Base-by-base conservation (phyloP, 1,139 yeast species). In the Kodamaea alishanica region DNA sequence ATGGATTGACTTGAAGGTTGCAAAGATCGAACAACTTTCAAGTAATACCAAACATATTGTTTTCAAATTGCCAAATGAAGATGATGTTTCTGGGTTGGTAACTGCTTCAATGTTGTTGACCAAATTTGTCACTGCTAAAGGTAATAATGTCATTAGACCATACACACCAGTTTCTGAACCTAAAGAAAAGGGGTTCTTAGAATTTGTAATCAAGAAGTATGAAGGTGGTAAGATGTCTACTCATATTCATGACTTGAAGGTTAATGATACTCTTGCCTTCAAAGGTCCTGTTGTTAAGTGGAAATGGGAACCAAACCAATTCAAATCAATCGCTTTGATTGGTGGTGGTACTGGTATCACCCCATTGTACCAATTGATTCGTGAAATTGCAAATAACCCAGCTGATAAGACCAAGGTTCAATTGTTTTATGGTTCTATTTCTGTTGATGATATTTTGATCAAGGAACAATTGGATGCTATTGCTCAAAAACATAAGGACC, bases 291-390 rank as follows among this genome's bases (percentile, higher is more conserved):
- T 89, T 55, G 75, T 77, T 54, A 94, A 94, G 74, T 90, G 94
- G 88, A 80, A 84, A 60, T 88, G 95, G 90, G 77, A 78, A 57
- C 85, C 92, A 52, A 90, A 90, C 73, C 78, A 81, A 67, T 92
- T 78, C 66, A 78, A 84, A 55, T 73, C 80, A 48, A 77, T 94
- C 57, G 84, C 85, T 40, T 75, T 92, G 70, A 74, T 92, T 54
- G 97, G 97, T 51, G 98, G 96, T 52, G 98, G 98, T 58, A 77
- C 95, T 35, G 97, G 97, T 65, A 88, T 92, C 65, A 87, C 97
- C 25, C 98, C 97, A 46, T 75, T 90, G 73, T 89, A 75, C 73
- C 98, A 92, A 69, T 67, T 92, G 61, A 65, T 87, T 49, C 81
- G 79, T 52, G 80, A 80, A 48, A 75, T 84, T 54, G 67, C 82